Evolutionary conservation across 1,284 basidiomycete genomes (phyloP), one percentile per base, ranked within the genome.

Genomic region (Crepidotus sp.): DNA sequence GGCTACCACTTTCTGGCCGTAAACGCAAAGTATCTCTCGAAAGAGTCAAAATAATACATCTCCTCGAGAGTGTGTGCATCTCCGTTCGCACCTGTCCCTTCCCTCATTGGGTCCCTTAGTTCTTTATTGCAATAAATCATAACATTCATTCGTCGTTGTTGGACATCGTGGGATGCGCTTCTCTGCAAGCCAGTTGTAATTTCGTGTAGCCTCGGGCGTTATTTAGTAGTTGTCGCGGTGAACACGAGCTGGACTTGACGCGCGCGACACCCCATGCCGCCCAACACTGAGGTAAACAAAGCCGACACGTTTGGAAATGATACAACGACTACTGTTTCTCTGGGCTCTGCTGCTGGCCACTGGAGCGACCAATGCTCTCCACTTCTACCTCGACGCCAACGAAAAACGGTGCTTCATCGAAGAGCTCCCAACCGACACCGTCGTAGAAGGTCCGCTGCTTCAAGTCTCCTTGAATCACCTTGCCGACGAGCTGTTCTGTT

Each of bases 391-490:
- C 48, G 89, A 94, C 60, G 82, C 87, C n/a, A 83, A 85, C 58
- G 88, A 95, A 65, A 83, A 83, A 59, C 74, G 87, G 52, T 99
- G 96, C 65, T 98, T 98, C 68, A 77, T 97, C 52, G 96, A 98
- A 63, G 96, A 98, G 64, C 71, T 98, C 30, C 95, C 95, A n/a
- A 83, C 82, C 11, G 88, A 98, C 64, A 98, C 96, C 13, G 83
- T 96, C 27, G 93, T 98, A 13, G 92, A 98, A 67, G 95, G 94
- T 87, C 54, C 42, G 74, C 60, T 42, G 3, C 14, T n/a, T n/a
- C 36, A 9, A 27, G 13, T 29, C 21, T 42, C 26, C 18, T 21
- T 37, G 33, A 38, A 40, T 21, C 36, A 46, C 18, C n/a, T 19
- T 6, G 38, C 41, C 32, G 21, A 35, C 41, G 5, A 13, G 2